Conservation (phyloP, 495 filamentous ascomycete species). For the Aspergillus ellipticus region DNA sequence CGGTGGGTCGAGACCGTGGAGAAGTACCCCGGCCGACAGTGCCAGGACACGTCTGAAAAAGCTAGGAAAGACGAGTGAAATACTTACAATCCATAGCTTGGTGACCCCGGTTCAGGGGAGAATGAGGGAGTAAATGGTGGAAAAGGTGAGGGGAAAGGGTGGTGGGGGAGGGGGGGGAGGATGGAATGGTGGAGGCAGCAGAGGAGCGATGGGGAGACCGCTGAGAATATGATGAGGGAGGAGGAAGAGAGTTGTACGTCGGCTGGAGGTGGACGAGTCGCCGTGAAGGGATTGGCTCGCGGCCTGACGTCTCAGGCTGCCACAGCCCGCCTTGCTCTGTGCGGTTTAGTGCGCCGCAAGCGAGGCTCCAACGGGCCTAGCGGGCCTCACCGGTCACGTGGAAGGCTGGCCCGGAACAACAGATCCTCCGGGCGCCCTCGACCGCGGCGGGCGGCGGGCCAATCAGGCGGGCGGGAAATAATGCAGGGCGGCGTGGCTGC, state of each 20-base stretch:
- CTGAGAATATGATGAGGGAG: slow-evolving; percentile 32
- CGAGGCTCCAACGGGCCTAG: not conserved
- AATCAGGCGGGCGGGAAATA: slow-evolving; percentile 30
- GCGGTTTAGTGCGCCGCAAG: slow-evolving; percentile 20
- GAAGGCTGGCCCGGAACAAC: slow-evolving; percentile 18
- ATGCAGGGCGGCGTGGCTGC: slow-evolving; percentile 13
- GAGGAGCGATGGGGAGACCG: slow-evolving; percentile 21
- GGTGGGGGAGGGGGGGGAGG: slow-evolving; percentile 27
- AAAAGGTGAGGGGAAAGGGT: slow-evolving; percentile 17
- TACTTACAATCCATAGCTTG: slow-evolving; percentile 51
- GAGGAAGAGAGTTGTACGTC: slow-evolving; percentile 29
- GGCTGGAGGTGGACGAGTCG: slow-evolving; percentile 28
- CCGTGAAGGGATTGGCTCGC: slow-evolving; percentile 27
- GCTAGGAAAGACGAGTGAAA: slow-evolving; percentile 27
- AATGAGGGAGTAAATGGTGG: slow-evolving; percentile 31
- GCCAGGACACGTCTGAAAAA: slow-evolving; percentile 28
- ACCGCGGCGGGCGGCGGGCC: slow-evolving; percentile 4
- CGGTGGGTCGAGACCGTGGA: slow-evolving; percentile 48
- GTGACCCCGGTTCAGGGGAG: slow-evolving; percentile 45
- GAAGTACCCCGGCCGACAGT: slow-evolving; percentile 41
- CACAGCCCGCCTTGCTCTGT: slow-evolving; percentile 12
- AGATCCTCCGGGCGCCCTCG: slow-evolving; percentile 8
- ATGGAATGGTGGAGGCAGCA: slow-evolving; percentile 23
- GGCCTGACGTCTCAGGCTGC: slow-evolving; percentile 33
- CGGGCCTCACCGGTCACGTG: slow-evolving; percentile 23